phyloP scores from a whole-genome alignment of 805 yeast genomes.

The Alloascoidea africana region DNA sequence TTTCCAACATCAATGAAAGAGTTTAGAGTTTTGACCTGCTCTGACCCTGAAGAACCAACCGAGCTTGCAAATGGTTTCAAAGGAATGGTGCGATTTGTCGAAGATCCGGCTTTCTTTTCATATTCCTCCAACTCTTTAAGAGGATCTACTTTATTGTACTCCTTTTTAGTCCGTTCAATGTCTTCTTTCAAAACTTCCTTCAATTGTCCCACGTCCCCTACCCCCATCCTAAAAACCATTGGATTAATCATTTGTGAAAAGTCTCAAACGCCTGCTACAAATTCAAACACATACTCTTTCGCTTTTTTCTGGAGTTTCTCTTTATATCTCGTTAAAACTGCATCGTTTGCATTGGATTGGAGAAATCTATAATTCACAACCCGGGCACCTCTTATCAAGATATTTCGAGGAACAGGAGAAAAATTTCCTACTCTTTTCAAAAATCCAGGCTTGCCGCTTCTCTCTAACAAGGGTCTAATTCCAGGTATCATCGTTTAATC shows the following conservation, averaged over 20 bases:
- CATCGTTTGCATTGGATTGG: constrained; percentile 11
- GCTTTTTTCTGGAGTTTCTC: constrained; percentile 26
- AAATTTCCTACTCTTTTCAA: too few relatives aligned
- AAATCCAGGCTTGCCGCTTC: too few relatives aligned
- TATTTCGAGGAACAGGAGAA: too few relatives aligned
- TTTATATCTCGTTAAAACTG: constrained; percentile 22
- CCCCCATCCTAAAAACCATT: constrained; percentile 20
- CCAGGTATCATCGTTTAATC: too few relatives aligned
- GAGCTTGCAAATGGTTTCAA: constrained; percentile 13
- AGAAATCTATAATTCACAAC: background rate
- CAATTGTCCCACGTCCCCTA: constrained; percentile 37
- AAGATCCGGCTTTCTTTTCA: constrained; percentile 13
- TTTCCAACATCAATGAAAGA: constrained; percentile 63
- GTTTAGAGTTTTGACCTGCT: constrained; percentile 43
- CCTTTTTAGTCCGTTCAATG: constrained; percentile 37
- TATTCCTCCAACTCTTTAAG: constrained; percentile 27
- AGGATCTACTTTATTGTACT: constrained; percentile 53
- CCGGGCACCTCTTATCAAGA: too few relatives aligned
- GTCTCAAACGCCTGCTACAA: too few relatives aligned
- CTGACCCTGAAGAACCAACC: constrained; percentile 20
- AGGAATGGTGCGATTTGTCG: constrained; percentile 6
- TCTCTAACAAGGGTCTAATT: too few relatives aligned
- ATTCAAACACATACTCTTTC: constrained; percentile 9
- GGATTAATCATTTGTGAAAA: background rate
- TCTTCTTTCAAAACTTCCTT: constrained; percentile 46